Conservation (phyloP, 2,329 filamentous ascomycete genomes). For the Waltergamsia citrina region DNA sequence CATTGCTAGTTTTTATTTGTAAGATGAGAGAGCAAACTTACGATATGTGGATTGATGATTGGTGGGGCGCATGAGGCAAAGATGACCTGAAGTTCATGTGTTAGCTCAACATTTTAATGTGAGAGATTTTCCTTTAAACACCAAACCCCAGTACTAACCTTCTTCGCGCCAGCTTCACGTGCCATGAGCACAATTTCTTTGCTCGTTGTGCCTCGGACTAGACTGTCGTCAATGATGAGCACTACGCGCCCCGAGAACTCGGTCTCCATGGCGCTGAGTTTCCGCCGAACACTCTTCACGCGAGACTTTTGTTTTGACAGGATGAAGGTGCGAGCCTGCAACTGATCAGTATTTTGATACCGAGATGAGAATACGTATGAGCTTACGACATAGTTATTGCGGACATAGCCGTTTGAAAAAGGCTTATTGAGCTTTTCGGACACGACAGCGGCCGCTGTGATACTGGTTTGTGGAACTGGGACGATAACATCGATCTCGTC, state of each 20-base stretch:
- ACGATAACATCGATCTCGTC: constrained; percentile 77
- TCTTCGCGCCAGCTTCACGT: constrained; percentile 71
- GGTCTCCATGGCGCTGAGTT: constrained; percentile 76
- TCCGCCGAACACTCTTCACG: constrained; percentile 80
- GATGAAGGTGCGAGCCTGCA: constrained; percentile 73
- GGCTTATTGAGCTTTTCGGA: constrained; percentile 69
- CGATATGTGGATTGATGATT: constrained; percentile 81
- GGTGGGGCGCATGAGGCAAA: constrained; percentile 76
- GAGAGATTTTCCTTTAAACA: no score
- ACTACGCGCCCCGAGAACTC: constrained; percentile 79
- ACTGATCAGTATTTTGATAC: no score
- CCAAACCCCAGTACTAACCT: no score
- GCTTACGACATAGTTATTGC: constrained; percentile 85
- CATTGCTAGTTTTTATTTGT: neutral
- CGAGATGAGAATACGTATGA: no score
- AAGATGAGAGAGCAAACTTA: constrained; percentile 29
- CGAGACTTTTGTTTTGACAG: constrained; percentile 63
- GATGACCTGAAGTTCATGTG: constrained; percentile 71
- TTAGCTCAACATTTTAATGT: no score
- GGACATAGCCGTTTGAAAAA: constrained; percentile 75
- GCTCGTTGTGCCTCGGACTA: constrained; percentile 64
- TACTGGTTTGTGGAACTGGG: constrained; percentile 65
- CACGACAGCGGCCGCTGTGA: constrained; percentile 68
- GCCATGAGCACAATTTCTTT: constrained; percentile 60
- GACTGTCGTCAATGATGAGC: constrained; percentile 79